A percentile compares a stretch with the other conserved stretches of the same genome.
Evolutionary conservation across 495 filamentous ascomycete species (phyloP).

Genomic region (Penicillium manginii): DNA sequence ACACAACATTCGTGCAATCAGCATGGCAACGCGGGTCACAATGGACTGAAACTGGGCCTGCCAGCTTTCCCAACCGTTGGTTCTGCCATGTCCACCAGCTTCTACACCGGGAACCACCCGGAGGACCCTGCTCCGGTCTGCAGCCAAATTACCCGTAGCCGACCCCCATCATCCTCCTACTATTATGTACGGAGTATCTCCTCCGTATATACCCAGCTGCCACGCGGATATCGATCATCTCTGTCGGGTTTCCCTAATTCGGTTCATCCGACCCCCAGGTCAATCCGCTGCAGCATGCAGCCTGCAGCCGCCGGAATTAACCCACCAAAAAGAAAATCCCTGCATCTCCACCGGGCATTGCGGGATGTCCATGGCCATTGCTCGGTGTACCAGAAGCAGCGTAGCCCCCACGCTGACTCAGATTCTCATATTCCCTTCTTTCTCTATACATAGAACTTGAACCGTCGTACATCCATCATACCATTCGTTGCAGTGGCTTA

Average conservation of each 20-base stretch:
- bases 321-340: neutral
- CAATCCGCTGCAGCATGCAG: neutral
- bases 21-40: neutral
- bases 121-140: slow-evolving; percentile 40
- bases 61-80: slow-evolving; percentile 15
- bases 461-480: too few relatives aligned
- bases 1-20: neutral
- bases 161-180: slow-evolving; percentile 10
- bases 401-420: slow-evolving; percentile 10
- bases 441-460: too few relatives aligned
- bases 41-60: slow-evolving; percentile 2
- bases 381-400: slow-evolving; percentile 19
- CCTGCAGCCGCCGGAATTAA: neutral
- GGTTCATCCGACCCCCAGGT: slow-evolving; percentile 19
- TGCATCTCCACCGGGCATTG: neutral
- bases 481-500: too few relatives aligned
- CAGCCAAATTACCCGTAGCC: slow-evolving; percentile 32
- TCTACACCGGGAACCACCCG: slow-evolving; percentile 36
- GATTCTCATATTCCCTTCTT: neutral
- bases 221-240: slow-evolving; percentile 1
- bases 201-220: neutral
- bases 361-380: neutral
- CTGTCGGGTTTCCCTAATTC: slow-evolving; percentile 20
- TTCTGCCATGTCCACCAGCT: slow-evolving; percentile 13
- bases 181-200: neutral